Evolutionary conservation across 2,329 filamentous ascomycete genomes (phyloP).

Genomic region (Rhynchosporium graminicola): DNA sequence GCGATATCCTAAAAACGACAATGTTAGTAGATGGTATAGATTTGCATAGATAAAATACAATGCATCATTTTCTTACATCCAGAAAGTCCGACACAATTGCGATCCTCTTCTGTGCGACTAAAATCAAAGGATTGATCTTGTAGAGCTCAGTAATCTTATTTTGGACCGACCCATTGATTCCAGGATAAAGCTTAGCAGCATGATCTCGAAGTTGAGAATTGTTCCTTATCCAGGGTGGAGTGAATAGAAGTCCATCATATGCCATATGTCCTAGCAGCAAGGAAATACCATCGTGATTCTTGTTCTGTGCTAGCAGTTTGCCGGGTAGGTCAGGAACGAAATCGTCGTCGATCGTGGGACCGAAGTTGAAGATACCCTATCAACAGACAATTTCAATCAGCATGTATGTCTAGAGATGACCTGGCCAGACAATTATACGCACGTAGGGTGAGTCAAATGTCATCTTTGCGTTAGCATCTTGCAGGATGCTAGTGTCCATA

Average conservation of each 20-base stretch:
- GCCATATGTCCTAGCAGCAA: slow-evolving; percentile 13
- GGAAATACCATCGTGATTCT: not conserved
- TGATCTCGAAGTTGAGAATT: not conserved
- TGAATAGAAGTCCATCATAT: slow-evolving; percentile 9
- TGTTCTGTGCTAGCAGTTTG: slow-evolving; percentile 41
- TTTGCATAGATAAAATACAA: no score
- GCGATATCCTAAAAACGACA: not conserved
- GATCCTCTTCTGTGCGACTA: slow-evolving; percentile 3
- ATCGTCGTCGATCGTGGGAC: slow-evolving; percentile 49
- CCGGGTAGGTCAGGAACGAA: slow-evolving; percentile 50
- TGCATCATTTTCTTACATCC: not conserved
- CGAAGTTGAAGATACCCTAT: slow-evolving; percentile 45
- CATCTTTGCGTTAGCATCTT: slow-evolving; percentile 23
- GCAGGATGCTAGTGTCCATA: slow-evolving; percentile 18
- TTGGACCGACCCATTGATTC: not conserved
- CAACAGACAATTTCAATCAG: no score
- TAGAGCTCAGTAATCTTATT: not conserved
- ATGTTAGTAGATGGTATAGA: not conserved
- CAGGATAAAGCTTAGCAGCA: slow-evolving; percentile 2
- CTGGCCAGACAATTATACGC: no score
- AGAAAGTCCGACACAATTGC: slow-evolving; percentile 10
- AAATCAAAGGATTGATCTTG: not conserved
- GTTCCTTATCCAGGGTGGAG: slow-evolving; percentile 8
- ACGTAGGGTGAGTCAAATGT: slow-evolving; percentile 32
- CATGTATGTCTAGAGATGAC: no score